Conservation (phyloP, 2,329 filamentous ascomycete species). For the Hymenoscyphus salicellus region DNA sequence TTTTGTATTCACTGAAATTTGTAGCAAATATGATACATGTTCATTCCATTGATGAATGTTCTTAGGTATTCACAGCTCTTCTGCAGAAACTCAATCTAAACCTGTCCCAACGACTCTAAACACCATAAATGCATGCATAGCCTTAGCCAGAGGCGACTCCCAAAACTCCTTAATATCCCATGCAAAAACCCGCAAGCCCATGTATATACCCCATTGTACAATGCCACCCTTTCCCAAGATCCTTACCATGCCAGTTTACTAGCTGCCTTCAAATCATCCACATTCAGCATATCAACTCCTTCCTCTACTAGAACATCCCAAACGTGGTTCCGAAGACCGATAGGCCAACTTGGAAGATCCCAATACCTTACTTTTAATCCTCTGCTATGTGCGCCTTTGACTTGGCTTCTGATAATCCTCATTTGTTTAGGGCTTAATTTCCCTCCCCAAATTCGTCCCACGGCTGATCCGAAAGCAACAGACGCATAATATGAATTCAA, state of each 20-base stretch:
- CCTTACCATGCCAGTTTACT: constrained; percentile 27
- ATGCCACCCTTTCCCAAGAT: not conserved
- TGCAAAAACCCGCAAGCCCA: not conserved
- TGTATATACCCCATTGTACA: not conserved
- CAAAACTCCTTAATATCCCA: not conserved
- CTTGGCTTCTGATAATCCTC: constrained; percentile 43
- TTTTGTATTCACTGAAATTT: no score
- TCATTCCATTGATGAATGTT: not conserved
- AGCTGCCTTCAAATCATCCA: constrained; percentile 53
- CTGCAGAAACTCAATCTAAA: not conserved
- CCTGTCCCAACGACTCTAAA: not conserved
- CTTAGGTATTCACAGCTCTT: not conserved
- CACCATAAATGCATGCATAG: constrained; percentile 3
- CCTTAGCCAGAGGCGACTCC: constrained; percentile 3
- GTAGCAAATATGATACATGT: not conserved
- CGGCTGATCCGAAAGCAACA: constrained; percentile 50
- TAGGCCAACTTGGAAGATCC: constrained; percentile 57
- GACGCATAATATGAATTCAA: constrained; percentile 67
- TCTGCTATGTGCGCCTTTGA: constrained; percentile 46
- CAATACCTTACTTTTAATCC: constrained; percentile 60
- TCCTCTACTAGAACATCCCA: constrained; percentile 56
- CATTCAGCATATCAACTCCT: constrained; percentile 59
- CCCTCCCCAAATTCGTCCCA: constrained; percentile 51
- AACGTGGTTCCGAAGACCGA: constrained; percentile 51
- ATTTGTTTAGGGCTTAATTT: constrained; percentile 47